These are phyloP conservation scores for Handroanthus guayacan DNA, from an alignment of 257 asterid species.

Conservation along the genomic window DNA sequence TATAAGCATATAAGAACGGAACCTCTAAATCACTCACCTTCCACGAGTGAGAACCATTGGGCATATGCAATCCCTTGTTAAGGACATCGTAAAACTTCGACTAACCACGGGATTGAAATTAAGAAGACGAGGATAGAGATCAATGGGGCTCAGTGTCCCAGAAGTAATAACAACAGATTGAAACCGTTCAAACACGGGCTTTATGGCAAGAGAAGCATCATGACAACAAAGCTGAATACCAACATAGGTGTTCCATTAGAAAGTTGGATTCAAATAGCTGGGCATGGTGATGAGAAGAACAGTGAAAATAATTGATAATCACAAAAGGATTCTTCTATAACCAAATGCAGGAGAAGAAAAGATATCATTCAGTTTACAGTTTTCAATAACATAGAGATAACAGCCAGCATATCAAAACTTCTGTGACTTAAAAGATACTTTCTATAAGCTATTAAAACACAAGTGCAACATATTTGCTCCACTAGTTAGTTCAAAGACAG, in stretches of 20 bases:
- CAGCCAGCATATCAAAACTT: neutral
- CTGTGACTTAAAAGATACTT: neutral
- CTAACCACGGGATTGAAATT: constrained; percentile 93
- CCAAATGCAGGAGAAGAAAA: constrained; percentile 4
- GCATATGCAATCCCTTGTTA: constrained; percentile 98
- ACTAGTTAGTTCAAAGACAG: neutral
- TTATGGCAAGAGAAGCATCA: constrained; percentile 98
- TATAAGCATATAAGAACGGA: constrained; percentile 24
- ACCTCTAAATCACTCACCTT: constrained; percentile 56
- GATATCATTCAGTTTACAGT: neutral
- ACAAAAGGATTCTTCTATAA: constrained; percentile 15
- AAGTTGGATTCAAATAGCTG: constrained; percentile 12
- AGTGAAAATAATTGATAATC: constrained; percentile 1
- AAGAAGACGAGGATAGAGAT: constrained; percentile 96
- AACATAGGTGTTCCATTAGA: constrained; percentile 31
- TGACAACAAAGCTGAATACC: constrained; percentile 90
- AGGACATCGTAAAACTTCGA: constrained; percentile 94
- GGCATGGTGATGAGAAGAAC: constrained; percentile 5
- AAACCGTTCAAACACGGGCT: constrained; percentile 96
- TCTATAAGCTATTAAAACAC: neutral
- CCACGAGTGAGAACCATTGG: constrained; percentile 99
- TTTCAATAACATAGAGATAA: constrained; percentile 6
- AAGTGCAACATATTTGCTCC: constrained; percentile 1
- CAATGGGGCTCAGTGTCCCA: constrained; percentile 98
- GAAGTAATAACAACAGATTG: constrained; percentile 97